Conservation (phyloP, 1,139 yeast species). For the Geotrichum phurueaensis region DNA sequence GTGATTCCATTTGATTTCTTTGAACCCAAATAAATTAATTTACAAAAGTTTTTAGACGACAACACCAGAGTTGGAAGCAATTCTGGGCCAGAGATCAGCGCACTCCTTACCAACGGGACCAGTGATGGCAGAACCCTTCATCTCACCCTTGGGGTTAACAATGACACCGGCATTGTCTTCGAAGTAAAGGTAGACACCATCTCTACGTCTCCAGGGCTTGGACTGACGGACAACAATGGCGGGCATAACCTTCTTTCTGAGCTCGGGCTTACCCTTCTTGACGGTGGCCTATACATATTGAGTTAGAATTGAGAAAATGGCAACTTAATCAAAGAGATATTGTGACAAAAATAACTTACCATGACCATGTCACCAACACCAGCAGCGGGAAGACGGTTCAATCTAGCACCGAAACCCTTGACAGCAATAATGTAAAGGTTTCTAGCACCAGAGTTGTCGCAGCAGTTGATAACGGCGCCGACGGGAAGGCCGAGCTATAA, state of each 20-base stretch:
- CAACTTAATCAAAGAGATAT: background rate
- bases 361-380: conserved; percentile 99
- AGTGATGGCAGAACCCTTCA: conserved; percentile 99
- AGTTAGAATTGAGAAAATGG: background rate
- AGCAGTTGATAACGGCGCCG: conserved; percentile 99
- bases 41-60: conserved; percentile 62
- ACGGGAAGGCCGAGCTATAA: conserved; percentile 90
- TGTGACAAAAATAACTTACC: conserved; percentile 32
- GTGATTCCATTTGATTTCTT: background rate
- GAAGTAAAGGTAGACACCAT: conserved; percentile 98
- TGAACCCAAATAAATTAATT: conserved; percentile 13
- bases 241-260: conserved; percentile 99
- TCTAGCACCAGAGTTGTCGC: conserved; percentile 99
- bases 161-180: conserved; percentile 99
- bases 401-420: conserved; percentile 98
- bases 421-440: conserved; percentile 98
- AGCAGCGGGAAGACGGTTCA: conserved; percentile 99
- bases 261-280: conserved; percentile 99
- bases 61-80: conserved; percentile 99
- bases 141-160: conserved; percentile 99
- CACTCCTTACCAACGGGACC: conserved; percentile 99
- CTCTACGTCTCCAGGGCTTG: conserved; percentile 99
- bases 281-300: conserved; percentile 64
- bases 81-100: conserved; percentile 99
- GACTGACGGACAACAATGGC: conserved; percentile 99